These are phyloP conservation scores for Lactuca saligna DNA, from an alignment of 129 eudicot genomes.

Conservation along the genomic window DNA sequence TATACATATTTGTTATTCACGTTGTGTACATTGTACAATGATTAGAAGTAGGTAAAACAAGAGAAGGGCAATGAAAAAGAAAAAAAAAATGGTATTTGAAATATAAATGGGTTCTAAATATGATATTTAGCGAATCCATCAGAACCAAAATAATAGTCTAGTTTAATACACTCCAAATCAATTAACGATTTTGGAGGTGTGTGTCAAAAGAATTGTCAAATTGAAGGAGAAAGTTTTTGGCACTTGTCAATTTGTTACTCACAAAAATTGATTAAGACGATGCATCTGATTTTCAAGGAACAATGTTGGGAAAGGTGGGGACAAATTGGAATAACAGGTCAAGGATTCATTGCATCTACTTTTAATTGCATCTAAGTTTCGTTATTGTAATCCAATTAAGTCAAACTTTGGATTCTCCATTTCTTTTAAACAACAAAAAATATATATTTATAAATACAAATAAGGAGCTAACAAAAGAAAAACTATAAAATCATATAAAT, in stretches of 20 bases:
- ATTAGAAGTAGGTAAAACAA: no score
- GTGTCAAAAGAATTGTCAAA: background rate
- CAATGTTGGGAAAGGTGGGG: slow-evolving; percentile 10
- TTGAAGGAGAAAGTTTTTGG: background rate
- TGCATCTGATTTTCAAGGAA: background rate
- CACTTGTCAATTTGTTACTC: slow-evolving; percentile 1
- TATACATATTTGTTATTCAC: no score
- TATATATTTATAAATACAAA: no score
- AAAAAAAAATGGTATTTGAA: no score
- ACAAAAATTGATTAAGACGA: slow-evolving; percentile 17
- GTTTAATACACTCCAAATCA: no score
- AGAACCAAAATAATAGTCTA: background rate
- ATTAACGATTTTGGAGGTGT: background rate
- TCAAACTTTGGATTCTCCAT: slow-evolving; percentile 18
- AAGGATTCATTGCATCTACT: slow-evolving; percentile 31
- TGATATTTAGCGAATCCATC: no score
- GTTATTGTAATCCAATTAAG: background rate
- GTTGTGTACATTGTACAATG: no score
- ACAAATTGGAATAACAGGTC: slow-evolving; percentile 23
- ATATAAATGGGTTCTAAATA: no score
- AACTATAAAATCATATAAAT: no score
- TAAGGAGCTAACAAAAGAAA: no score
- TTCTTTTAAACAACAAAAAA: no score
- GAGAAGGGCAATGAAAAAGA: no score
- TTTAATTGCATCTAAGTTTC: background rate